These are phyloP conservation scores for Xylariaceae sp. DNA, from an alignment of 2,329 filamentous ascomycete genomes.

Conservation along the genomic window DNA sequence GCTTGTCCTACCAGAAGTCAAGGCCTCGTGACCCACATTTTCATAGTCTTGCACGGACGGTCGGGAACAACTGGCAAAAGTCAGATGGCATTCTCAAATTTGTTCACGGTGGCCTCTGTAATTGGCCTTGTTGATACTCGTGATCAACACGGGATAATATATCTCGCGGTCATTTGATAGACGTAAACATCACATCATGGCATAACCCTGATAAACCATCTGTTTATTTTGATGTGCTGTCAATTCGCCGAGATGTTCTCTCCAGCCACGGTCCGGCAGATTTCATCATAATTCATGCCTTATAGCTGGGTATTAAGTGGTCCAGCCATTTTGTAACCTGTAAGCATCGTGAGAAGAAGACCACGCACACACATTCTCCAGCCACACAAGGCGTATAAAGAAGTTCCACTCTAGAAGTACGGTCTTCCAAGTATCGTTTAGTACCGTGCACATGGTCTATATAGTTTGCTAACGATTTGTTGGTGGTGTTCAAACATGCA, in stretches of 20 bases:
- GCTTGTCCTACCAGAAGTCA: constrained; percentile 1
- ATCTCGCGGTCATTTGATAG: constrained; percentile 28
- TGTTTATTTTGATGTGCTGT: constrained; percentile 33
- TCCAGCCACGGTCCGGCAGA: constrained; percentile 16
- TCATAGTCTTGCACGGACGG: constrained; percentile 7
- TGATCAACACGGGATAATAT: constrained; percentile 20
- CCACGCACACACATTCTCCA: constrained; percentile 8
- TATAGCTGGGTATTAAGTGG: constrained; percentile 15
- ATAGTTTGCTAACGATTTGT: neutral
- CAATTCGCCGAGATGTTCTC: constrained; percentile 13
- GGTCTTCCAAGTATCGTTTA: neutral
- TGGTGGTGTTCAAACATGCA: constrained; percentile 17
- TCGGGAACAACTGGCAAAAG: constrained; percentile 1
- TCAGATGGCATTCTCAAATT: constrained; percentile 17
- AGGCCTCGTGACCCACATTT: constrained; percentile 19
- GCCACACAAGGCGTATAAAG: constrained; percentile 21
- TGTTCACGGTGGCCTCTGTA: constrained; percentile 11
- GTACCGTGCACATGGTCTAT: neutral
- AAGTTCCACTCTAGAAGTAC: constrained; percentile 1
- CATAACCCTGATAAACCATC: constrained; percentile 2
- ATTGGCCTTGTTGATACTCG: constrained; percentile 25
- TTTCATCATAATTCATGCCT: constrained; percentile 6
- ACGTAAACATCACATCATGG: constrained; percentile 13
- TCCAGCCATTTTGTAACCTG: neutral
- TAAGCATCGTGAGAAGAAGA: constrained; percentile 12